Conservation (phyloP, 257 asterid genomes). For the Coffea eugenioides region DNA sequence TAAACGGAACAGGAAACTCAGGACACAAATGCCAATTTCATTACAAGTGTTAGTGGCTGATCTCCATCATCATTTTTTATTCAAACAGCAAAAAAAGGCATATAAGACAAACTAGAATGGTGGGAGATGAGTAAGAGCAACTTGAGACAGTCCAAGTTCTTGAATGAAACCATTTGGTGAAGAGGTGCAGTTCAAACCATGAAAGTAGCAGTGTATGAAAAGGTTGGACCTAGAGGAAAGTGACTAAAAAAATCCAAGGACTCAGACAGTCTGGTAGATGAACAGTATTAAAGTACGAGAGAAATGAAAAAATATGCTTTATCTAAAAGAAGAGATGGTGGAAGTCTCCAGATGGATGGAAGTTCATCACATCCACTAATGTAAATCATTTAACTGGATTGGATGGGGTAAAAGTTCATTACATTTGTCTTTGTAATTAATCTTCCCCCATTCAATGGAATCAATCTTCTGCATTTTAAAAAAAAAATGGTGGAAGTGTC, state of each 20-base stretch:
- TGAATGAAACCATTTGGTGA: background rate
- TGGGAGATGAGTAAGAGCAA: background rate
- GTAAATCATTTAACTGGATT: too few species aligned
- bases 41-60: background rate
- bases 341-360: background rate
- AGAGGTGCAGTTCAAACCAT: background rate
- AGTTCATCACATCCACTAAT: too few species aligned
- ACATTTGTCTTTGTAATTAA: too few species aligned
- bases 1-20: background rate
- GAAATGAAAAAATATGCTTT: background rate
- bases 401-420: too few species aligned
- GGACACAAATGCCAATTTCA: slow-evolving; percentile 1
- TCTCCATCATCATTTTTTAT: slow-evolving; percentile 3
- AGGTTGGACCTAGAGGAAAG: background rate
- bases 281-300: background rate
- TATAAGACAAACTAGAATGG: background rate
- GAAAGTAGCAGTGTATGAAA: background rate
- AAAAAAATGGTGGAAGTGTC: too few species aligned
- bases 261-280: background rate
- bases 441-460: too few species aligned
- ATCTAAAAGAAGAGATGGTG: background rate
- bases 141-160: background rate
- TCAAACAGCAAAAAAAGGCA: background rate
- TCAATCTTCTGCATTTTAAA: too few species aligned
- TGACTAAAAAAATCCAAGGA: background rate